Percentiles rank a stretch among this genome's conserved stretches.
Conservation (phyloP, 164 flowering plant species). For the Piper betle region DNA sequence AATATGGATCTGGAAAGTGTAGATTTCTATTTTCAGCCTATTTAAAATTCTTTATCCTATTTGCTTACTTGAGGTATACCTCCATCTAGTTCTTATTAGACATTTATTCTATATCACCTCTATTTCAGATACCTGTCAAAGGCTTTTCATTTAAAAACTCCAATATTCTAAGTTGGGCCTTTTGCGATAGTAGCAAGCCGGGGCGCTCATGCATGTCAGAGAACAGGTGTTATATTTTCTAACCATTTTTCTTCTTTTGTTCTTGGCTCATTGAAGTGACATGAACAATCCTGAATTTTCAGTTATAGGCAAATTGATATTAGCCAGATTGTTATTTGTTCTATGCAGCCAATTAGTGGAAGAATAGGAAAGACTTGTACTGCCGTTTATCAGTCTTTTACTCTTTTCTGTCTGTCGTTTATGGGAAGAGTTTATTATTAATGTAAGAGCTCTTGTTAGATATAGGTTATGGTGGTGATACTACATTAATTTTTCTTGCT, state of each 20-base stretch:
- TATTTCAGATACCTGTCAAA: slow-evolving; percentile 54
- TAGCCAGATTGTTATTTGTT: no score
- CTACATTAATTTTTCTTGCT: no score
- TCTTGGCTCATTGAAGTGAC: no score
- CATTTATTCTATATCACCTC: neutral
- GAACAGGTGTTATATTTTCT: slow-evolving; percentile 21
- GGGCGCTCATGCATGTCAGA: slow-evolving; percentile 31
- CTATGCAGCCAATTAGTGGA: no score
- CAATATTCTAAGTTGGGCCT: slow-evolving; percentile 54
- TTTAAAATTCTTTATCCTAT: neutral
- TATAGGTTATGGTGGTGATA: no score
- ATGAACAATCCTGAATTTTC: no score
- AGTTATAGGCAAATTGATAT: no score
- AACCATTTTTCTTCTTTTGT: neutral
- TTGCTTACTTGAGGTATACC: neutral
- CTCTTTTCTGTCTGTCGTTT: no score
- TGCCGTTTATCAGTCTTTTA: no score
- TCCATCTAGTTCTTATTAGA: neutral
- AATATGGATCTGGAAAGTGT: neutral
- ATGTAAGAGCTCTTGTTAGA: no score
- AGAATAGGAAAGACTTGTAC: no score
- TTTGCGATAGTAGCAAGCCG: slow-evolving; percentile 80
- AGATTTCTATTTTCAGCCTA: neutral
- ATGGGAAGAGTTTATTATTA: no score
- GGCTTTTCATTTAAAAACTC: slow-evolving; percentile 66